Base-by-base conservation (phyloP, 2,329 filamentous ascomycete genomes). In the Talaromyces sp. region DNA sequence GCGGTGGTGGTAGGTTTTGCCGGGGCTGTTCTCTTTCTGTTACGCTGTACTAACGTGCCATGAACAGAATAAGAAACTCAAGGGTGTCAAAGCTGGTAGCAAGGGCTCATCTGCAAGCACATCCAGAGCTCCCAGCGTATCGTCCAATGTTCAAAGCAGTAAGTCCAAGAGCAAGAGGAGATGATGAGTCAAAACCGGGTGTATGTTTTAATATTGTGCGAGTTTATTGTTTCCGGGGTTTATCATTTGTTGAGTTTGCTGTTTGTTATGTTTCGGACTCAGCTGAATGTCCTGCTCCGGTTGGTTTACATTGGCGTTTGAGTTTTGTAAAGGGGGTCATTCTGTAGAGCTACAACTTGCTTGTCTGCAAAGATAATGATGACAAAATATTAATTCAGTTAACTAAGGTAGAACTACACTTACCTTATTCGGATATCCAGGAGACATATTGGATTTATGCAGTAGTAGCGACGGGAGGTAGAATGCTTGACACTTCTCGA, bases 41-140 rank as follows among this genome's bases (percentile, higher is more conserved):
- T 36, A 3, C 15, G n/a, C 31, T 45, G 25, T 52, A 19, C 41
- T 56, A 48, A 46, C 17, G 33, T 41, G 15, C 36, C 45, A 1
- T 33, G 17, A 31, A 63, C 70, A 97, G 92, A 96, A 97, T 75
- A 97, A 97, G 78, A 86, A 90, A 54, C 83, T 97, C 50, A 94
- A 97, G 66, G 89, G 87, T 48, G 85, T 96, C 69, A 97, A 97
- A 53, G 80, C 77, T 54, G 85, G 81, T 59, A 89, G 84, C 75
- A 94, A 92, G 73, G 82, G 84, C 52, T 89, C 84, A 58, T 94
- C 91, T 1, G 83, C 87, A 4, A 81, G 86, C 5, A 89, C 87
- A 0, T 97, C 92, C 6, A 84, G 94, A 62, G 92, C 92, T 15
- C 93, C 88, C 5, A 97, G 94, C 71, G 91, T 97, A 25, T 85